Evolutionary conservation across 2,329 filamentous ascomycete species (phyloP).

Genomic region (Ophiostoma australiae): DNA sequence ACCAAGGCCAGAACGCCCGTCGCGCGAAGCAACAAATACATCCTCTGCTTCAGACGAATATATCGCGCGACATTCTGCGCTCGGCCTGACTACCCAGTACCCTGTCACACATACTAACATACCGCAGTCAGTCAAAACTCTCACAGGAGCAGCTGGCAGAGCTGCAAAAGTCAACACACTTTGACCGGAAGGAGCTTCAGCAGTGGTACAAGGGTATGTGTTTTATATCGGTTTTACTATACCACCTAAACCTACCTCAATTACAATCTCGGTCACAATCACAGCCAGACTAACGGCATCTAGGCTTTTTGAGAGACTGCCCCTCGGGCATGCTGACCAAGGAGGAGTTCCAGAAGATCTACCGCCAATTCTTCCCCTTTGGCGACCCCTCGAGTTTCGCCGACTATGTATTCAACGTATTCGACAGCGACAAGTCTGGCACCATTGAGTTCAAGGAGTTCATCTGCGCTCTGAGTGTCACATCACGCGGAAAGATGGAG

Average conservation of each 20-base stretch:
- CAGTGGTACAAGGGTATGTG: conserved; percentile 97
- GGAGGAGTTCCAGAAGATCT: conserved; percentile 99
- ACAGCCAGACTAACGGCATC: neutral
- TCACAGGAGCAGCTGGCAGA: conserved; percentile 93
- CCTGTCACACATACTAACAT: neutral
- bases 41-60: neutral
- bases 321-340: conserved; percentile 95
- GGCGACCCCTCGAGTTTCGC: conserved; percentile 96
- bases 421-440: conserved; percentile 94
- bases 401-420: conserved; percentile 98
- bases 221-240: conserved; percentile 5
- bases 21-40: neutral
- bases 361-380: conserved; percentile 98
- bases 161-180: conserved; percentile 94
- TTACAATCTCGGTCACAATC: neutral
- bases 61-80: neutral
- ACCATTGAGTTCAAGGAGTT: conserved; percentile 99
- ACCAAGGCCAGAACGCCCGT: neutral
- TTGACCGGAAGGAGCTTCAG: conserved; percentile 98
- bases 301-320: conserved; percentile 97
- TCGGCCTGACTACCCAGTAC: neutral
- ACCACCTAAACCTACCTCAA: neutral
- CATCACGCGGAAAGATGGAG: conserved; percentile 96
- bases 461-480: conserved; percentile 95
- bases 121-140: conserved; percentile 86